Evolutionary conservation across 192 early-diverging fungal species (phyloP), one percentile per base, ranked within the genome.

Genomic region (Polychytrium aggregatum): DNA sequence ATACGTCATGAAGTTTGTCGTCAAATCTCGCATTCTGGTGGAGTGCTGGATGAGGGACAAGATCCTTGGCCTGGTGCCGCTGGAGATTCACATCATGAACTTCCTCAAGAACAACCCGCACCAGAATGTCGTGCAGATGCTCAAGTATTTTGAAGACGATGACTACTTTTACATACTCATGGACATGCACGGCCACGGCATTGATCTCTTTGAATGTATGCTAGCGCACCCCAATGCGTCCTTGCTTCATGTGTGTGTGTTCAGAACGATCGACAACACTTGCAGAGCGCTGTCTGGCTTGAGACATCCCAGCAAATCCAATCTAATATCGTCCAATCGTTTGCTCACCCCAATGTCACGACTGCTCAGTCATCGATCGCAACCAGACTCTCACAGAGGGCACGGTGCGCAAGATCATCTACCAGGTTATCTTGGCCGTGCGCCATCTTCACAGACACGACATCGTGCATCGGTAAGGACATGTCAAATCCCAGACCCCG

Each of bases 131-230:
- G 30, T 41, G 0, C 41, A 37, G 26, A 36, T 58, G 65, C 67
- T 68, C 43, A 71, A 74, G 41, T 81, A 65, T 52, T 86, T 81
- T 53, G 72, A 82, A 51, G 83, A 85, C 39, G 70, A 78, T n/a
- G 67, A 74, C 42, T 69, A 77, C 53, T 85, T 78, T 45, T 83
- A 82, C 48, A 63, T 86, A 16, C 68, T 82, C 42, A 82, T 84
- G 74, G 64, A 50, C 37, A 80, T 80, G 72, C 63, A 49, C 10
- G 40, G 74, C 5, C 41, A 37, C 0, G 78, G 79, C 1, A 79
- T 84, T 65, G 82, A 83, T 44, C 39, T 84, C 21, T 84, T 84
- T 63, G 82, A 83, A 29, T 82, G 72, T 27, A 82, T 84, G 11
- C 81, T 83, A 54, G 35, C 77, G n/a, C n/a, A n/a, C n/a, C n/a